These are phyloP conservation scores for Oidiodendron maius DNA, from an alignment of 495 filamentous ascomycete genomes.

Conservation along the genomic window DNA sequence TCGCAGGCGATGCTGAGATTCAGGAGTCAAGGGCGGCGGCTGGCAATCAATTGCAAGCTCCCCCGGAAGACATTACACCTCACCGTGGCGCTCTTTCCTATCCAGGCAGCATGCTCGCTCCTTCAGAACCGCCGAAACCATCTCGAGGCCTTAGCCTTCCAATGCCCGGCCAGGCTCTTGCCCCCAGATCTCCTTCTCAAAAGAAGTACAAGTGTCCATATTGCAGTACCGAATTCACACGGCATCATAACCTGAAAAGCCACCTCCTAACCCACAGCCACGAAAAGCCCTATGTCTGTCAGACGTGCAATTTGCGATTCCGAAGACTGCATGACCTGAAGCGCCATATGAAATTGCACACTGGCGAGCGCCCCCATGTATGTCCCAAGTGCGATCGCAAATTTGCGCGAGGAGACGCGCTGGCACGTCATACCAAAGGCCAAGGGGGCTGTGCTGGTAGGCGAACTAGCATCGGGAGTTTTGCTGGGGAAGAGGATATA, in stretches of 20 bases:
- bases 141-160: conserved; percentile 72
- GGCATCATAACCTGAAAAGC: conserved; percentile 98
- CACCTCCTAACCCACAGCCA: conserved; percentile 97
- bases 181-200: conserved; percentile 62
- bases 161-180: conserved; percentile 51
- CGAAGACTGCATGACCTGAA: conserved; percentile 92
- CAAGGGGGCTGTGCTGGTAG: conserved; percentile 93
- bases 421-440: conserved; percentile 93
- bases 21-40: conserved; percentile 11
- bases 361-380: conserved; percentile 89
- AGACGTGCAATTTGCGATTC: conserved; percentile 84
- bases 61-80: conserved; percentile 23
- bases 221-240: conserved; percentile 92
- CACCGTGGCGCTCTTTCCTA: conserved; percentile 29
- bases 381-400: conserved; percentile 90
- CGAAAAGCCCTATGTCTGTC: conserved; percentile 93
- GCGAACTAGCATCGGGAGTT: conserved; percentile 79
- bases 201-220: conserved; percentile 97
- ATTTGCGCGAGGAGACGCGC: conserved; percentile 91
- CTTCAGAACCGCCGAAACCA: conserved; percentile 28
- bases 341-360: conserved; percentile 92
- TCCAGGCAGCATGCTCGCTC: conserved; percentile 21
- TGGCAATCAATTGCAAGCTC: conserved; percentile 23
- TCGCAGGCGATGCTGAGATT: conserved; percentile 21
- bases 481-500: conserved; percentile 72